Base-by-base conservation (phyloP, 2,329 filamentous ascomycete genomes). In the Colletotrichum caudatum region DNA sequence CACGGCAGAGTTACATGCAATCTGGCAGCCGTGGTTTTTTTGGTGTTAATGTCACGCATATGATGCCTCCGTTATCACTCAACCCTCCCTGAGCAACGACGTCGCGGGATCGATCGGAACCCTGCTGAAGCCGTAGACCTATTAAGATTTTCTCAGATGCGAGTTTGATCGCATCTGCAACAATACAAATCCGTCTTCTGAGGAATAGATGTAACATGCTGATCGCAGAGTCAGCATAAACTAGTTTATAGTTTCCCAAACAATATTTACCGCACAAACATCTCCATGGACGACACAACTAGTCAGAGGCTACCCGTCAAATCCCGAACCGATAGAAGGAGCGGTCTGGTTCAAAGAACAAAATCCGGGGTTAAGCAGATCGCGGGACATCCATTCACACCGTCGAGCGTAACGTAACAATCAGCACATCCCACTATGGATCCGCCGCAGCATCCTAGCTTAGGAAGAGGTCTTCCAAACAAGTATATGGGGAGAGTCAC, bases 371-470 rank as follows among this genome's bases (percentile, higher is more conserved):
- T 39, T 48, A 18, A 26, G 44, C 46, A 54, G 46, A 62, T 64
- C 46, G 6, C 33, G 48, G 60, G 35, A 29, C 5, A 23, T 58
- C 68, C 51, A 18, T 53, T 46, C 51, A 68, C 53, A 46, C 64
- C 58, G 46, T 33, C 44, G 41, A 60, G 44, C n/a, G 46, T 51
- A 64, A 39, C 26, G 46, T 51, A 64, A 39, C 26, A 26, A 39
- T 48, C 35, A 33, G 39, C 50, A 37, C 48, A 44, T 67, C 18
- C 64, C 18, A 50, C 35, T n/a, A 37, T 23, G 26, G 59, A 54
- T 60, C 29, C 20, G 23, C n/a, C 8, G 33, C 5, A 59, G 37
- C 50, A 29, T 66, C 65, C 29, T 39, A 54, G 58, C 58, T 71
- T 39, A 26, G 16, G 44, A 63, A 62, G 14, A 50, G 5, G 57